Evolutionary conservation across 192 early-diverging fungal species (phyloP), one percentile per base, ranked within the genome.

Genomic region (Podila clonocystis): DNA sequence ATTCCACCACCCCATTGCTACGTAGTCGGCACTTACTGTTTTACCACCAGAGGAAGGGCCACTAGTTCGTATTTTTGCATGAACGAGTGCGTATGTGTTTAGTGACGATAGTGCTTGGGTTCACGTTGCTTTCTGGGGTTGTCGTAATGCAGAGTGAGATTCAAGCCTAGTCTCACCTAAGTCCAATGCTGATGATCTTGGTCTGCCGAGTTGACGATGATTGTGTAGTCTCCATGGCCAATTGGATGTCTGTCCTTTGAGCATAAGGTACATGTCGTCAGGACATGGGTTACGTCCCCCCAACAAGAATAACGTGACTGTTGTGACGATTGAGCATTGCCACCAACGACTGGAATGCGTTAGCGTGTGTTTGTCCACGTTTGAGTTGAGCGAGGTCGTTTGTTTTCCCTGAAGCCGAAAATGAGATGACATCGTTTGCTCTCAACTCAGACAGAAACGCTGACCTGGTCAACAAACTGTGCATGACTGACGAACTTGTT

Each of bases 41-140:
- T 94, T 94, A 9, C 93, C 93, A 0, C 91, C 89, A 64, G 90
- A 93, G 0, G 91, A 91, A 19, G 91, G 91, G 2, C 93, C 93
- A 65, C 92, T 86, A 83, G 6, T 69, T 80, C n/a, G 24, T 19
- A 28, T 9, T 24, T 49, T 15, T 60, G 19, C 33, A 48, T 15
- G n/a, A 59, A 29, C n/a, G 12, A 59, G 41, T 9, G 34, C 0
- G 33, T 5, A 9, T 13, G 1, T 19, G 38, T n/a, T 17, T 17
- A 34, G 30, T 34, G 24, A 8, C n/a, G 8, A 12, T 34, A 19
- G 12, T 22, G 38, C 62, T 41, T 63, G 5, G 5, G 62, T 26
- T 41, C 34, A 7, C 0, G 6, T 9, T 20, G 59, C 3, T 9
- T 50, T 1, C 5, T 65, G n/a, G 12, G 12, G 12, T 15, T 63